Percentiles rank a stretch among this genome's conserved stretches.
phyloP scores from a whole-genome alignment of 2,329 filamentous ascomycete genomes.

The Nigrograna mackinnonii region DNA sequence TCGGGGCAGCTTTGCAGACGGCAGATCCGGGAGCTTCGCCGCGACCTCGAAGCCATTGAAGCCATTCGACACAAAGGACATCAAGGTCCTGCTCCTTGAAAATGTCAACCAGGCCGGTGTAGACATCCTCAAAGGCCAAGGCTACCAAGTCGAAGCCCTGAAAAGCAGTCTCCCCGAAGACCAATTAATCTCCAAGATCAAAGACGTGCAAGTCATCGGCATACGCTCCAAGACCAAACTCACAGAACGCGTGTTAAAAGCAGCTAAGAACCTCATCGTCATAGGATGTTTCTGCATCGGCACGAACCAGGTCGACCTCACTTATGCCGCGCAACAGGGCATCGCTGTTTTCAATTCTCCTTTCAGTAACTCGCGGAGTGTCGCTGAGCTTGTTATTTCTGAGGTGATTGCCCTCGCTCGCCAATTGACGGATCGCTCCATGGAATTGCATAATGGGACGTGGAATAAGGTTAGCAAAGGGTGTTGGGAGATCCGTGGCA shows the following conservation, averaged over 20 bases:
- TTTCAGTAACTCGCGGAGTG: constrained; percentile 96
- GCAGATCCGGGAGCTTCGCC: constrained; percentile 37
- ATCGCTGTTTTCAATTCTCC: constrained; percentile 99
- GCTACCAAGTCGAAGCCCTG: constrained; percentile 92
- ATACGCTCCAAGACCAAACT: constrained; percentile 98
- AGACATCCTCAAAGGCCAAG: constrained; percentile 80
- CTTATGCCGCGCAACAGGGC: constrained; percentile 79
- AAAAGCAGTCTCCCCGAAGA: constrained; percentile 91
- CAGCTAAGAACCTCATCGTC: constrained; percentile 93
- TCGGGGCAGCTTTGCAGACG: constrained; percentile 39
- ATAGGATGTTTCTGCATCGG: constrained; percentile 99
- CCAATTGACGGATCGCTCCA: constrained; percentile 90
- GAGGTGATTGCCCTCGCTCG: constrained; percentile 92
- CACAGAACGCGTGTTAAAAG: constrained; percentile 78
- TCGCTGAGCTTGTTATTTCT: constrained; percentile 92
- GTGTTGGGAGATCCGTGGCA: constrained; percentile 98
- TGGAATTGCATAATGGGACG: constrained; percentile 88
- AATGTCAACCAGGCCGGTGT: constrained; percentile 92
- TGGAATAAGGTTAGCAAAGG: constrained; percentile 98
- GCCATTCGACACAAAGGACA: constrained; percentile 92
- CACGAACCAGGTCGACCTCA: constrained; percentile 90
- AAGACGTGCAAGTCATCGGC: constrained; percentile 94
- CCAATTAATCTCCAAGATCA: constrained; percentile 96
- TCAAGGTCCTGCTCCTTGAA: constrained; percentile 94
- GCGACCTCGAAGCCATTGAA: constrained; percentile 75